Base-by-base conservation (phyloP, 2,329 filamentous ascomycete species). In the Pseudocercospora crystallina region DNA sequence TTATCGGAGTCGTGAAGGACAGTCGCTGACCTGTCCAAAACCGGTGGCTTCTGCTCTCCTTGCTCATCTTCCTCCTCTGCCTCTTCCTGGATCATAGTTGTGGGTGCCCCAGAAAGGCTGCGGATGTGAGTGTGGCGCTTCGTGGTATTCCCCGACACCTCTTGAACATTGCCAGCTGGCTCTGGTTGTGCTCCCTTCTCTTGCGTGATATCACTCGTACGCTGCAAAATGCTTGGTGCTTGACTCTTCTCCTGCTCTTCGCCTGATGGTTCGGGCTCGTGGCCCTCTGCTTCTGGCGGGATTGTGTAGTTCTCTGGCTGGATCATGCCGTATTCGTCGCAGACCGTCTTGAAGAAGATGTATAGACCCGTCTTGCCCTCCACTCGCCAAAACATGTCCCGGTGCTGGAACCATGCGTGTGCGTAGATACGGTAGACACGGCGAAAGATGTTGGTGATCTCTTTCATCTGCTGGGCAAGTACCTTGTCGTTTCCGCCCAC, bases 331-430 rank as follows among this genome's bases (percentile, higher is more conserved):
- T 96, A 96, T 61, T 86, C 80, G 69, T 99, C 94, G 71, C 92
- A 97, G 15, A 97, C 91, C 0, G 87, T 94, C 78, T 96, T 97
- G 79, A 97, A 99, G 65, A 99, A 86, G 51, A 95, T 83, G 69
- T 99, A 99, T 9, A 99, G 75, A 0, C 94, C 94, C n/a, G 89
- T 90, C 68, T 90, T 84, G 8, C 83, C 82, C 73, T 99, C 94
- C 1, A 97, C 86, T 35, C 88, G 84, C 90, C 92, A 97, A 70
- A 97, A 99, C 46, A 96, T 89, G 48, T 87, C 87, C 39, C 91
- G 83, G 70, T 99, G 94, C 73, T 96, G 90, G 70, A 96, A 99
- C 94, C 94, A 99, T 7, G 94, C 94, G 69, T 99, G 94, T 40
- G 94, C 94, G 68, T 97, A 99, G 71, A 99, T 97, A 53, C 94